Evolutionary conservation across 1,284 basidiomycete species (phyloP).

Genomic region (Veloporphyrellus conicus): DNA sequence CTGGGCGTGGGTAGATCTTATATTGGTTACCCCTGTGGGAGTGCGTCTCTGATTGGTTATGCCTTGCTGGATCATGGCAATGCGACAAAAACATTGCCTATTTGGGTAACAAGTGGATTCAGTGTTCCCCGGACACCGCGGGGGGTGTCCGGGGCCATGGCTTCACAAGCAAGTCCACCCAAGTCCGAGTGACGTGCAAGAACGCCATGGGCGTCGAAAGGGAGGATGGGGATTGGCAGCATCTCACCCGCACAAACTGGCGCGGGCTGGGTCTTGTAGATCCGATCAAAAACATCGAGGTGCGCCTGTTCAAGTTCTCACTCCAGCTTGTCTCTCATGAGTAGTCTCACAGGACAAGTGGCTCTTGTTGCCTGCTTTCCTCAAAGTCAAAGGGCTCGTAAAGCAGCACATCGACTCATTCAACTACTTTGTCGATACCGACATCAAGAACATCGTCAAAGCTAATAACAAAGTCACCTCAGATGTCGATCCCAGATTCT

Average conservation of each 20-base stretch:
- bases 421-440: slow-evolving; percentile 98
- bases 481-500: slow-evolving; percentile 96
- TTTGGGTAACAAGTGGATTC: too few species aligned
- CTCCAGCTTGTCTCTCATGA: not conserved
- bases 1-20: not conserved
- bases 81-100: too few species aligned
- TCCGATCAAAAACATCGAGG: slow-evolving; percentile 76
- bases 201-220: slow-evolving; percentile 12
- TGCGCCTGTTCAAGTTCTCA: slow-evolving; percentile 25
- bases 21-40: too few species aligned
- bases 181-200: too few species aligned
- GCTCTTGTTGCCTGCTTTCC: slow-evolving; percentile 90
- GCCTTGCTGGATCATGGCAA: too few species aligned
- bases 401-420: slow-evolving; percentile 99
- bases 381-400: slow-evolving; percentile 96
- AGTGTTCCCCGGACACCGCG: not conserved
- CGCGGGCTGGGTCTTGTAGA: slow-evolving; percentile 70
- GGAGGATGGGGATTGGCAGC: slow-evolving; percentile 58
- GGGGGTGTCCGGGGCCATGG: slow-evolving; percentile 4
- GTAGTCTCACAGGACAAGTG: slow-evolving; percentile 82
- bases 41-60: too few species aligned
- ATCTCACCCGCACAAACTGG: slow-evolving; percentile 56
- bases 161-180: too few species aligned
- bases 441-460: slow-evolving; percentile 94
- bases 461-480: slow-evolving; percentile 93